Conservation (phyloP, 768 basidiomycete genomes). For the Gloeophyllum trabeum region DNA sequence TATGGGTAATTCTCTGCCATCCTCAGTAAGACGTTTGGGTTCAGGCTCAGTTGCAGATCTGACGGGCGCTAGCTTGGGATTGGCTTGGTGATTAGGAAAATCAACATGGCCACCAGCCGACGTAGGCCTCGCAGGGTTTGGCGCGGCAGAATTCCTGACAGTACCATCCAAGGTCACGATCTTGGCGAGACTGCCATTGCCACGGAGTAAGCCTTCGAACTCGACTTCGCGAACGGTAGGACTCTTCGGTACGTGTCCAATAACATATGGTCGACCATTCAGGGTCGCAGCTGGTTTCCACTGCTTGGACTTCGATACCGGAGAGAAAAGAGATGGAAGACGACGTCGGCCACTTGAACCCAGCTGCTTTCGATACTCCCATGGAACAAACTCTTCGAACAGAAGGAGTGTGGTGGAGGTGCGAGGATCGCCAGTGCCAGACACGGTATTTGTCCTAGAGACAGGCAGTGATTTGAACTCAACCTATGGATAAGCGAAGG, state of each 20-base stretch:
- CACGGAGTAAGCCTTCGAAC: conserved; percentile 66
- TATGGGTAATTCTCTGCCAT: too few species aligned
- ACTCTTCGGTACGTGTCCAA: conserved; percentile 44
- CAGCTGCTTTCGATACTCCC: conserved; percentile 75
- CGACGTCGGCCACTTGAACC: conserved; percentile 37
- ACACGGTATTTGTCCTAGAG: conserved; percentile 11
- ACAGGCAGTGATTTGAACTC: conserved; percentile 76
- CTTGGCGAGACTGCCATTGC: conserved; percentile 29
- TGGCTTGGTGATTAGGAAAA: too few species aligned
- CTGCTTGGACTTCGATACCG: conserved; percentile 29
- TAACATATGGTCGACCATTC: conserved; percentile 66
- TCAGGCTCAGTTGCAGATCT: too few species aligned
- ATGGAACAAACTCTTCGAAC: conserved; percentile 91
- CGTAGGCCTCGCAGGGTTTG: neutral
- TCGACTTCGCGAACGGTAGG: conserved; percentile 56
- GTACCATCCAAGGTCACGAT: conserved; percentile 18
- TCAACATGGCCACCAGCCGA: neutral
- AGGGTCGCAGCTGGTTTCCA: conserved; percentile 81
- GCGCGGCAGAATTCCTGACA: neutral
- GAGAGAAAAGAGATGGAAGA: conserved; percentile 53
- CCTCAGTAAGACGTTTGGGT: too few species aligned
- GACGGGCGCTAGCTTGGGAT: too few species aligned
- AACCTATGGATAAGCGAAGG: conserved; percentile 32
- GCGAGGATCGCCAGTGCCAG: conserved; percentile 49
- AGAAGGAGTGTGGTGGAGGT: conserved; percentile 62